These are phyloP conservation scores for Candida dubliniensis DNA, from an alignment of 1,139 yeast genomes.

Conservation along the genomic window DNA sequence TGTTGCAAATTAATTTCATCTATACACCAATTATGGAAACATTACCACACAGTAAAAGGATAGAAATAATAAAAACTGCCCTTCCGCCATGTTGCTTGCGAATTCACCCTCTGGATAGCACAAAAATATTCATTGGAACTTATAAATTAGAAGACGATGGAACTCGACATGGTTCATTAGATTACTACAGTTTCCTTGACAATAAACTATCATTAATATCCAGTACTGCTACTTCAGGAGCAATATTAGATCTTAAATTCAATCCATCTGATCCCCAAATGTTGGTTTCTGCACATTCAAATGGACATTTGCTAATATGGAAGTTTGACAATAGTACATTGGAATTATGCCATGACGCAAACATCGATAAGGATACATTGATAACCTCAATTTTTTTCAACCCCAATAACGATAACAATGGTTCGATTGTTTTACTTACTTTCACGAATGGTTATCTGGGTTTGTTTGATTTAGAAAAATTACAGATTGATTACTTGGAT, in stretches of 20 bases:
- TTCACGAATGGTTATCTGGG: constrained; percentile 59
- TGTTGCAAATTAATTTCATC: not conserved
- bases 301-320: constrained; percentile 76
- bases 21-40: not conserved
- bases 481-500: constrained; percentile 17
- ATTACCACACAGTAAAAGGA: constrained; percentile 16
- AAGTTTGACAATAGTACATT: constrained; percentile 21
- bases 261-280: constrained; percentile 50
- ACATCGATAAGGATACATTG: constrained; percentile 50
- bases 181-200: constrained; percentile 44
- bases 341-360: constrained; percentile 27
- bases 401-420: constrained; percentile 29
- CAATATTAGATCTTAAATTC: constrained; percentile 75
- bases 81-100: constrained; percentile 85
- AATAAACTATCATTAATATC: constrained; percentile 10
- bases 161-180: constrained; percentile 70
- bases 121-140: constrained; percentile 67
- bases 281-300: constrained; percentile 72
- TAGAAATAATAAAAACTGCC: constrained; percentile 37
- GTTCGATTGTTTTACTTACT: constrained; percentile 43
- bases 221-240: constrained; percentile 41
- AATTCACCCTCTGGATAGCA: constrained; percentile 51
- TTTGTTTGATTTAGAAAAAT: constrained; percentile 26
- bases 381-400: constrained; percentile 70
- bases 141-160: constrained; percentile 68